These are phyloP conservation scores for Fraxinus albicans DNA, from an alignment of 305 asterid species.

Conservation along the genomic window DNA sequence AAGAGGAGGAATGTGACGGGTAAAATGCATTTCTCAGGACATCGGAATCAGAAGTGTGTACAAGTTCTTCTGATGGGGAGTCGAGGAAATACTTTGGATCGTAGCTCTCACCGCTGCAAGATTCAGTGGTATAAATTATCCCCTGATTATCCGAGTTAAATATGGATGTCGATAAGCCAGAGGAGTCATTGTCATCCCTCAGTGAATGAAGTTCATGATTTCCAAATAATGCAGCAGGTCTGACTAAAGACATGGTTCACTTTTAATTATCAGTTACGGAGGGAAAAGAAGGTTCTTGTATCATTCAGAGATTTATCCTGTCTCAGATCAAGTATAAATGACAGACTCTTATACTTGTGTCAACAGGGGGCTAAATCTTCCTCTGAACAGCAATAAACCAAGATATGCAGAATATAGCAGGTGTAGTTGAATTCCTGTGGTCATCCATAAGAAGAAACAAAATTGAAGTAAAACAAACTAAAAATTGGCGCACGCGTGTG, in stretches of 20 bases:
- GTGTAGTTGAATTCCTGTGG: constrained; percentile 16
- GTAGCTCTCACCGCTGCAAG: constrained; percentile 51
- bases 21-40: constrained; percentile 39
- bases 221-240: constrained; percentile 50
- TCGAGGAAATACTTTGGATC: constrained; percentile 51
- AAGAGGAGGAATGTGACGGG: constrained; percentile 31
- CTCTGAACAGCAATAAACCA: constrained; percentile 3
- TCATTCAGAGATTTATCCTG: not conserved
- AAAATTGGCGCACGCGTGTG: not conserved
- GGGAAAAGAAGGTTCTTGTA: not conserved
- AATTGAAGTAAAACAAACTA: not conserved
- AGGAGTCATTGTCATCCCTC: constrained; percentile 40
- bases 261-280: constrained; percentile 1
- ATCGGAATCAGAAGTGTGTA: constrained; percentile 33
- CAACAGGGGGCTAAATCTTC: constrained; percentile 14
- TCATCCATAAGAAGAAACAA: not conserved
- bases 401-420: not conserved
- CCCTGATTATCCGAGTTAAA: constrained; percentile 45
- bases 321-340: not conserved
- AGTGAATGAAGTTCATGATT: constrained; percentile 43
- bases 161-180: constrained; percentile 40
- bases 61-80: constrained; percentile 61
- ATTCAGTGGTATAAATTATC: constrained; percentile 46
- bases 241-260: constrained; percentile 64
- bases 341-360: not conserved